Conservation (phyloP, 2,329 filamentous ascomycete genomes). For the Endoconidiophora laricicola region DNA sequence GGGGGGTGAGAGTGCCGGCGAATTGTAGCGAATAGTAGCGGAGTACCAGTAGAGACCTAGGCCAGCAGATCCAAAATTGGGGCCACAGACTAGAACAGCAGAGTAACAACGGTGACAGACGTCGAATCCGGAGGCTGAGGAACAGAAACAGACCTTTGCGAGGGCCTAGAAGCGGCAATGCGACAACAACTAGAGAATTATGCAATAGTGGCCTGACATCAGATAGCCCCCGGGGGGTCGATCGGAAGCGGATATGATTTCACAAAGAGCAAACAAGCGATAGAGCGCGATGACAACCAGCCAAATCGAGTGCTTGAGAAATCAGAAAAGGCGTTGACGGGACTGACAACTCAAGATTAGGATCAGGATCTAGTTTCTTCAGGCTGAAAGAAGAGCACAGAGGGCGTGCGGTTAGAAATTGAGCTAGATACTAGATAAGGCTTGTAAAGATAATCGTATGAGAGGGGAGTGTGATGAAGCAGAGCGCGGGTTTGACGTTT, state of each 20-base stretch:
- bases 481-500: background rate
- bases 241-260: slow-evolving; percentile 13
- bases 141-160: background rate
- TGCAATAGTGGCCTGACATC: slow-evolving; percentile 14
- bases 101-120: background rate
- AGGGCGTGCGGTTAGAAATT: background rate
- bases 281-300: background rate
- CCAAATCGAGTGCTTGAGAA: background rate
- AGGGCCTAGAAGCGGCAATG: background rate
- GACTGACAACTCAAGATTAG: background rate
- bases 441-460: slow-evolving; percentile 3
- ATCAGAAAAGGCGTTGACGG: background rate
- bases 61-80: too few relatives aligned
- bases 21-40: too few relatives aligned
- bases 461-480: background rate
- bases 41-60: too few relatives aligned
- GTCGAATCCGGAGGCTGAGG: background rate
- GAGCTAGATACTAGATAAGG: too few relatives aligned
- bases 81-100: too few relatives aligned
- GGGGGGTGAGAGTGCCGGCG: too few relatives aligned
- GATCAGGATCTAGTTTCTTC: background rate
- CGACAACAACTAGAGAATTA: slow-evolving; percentile 2
- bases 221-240: slow-evolving; percentile 9
- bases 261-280: slow-evolving; percentile 5
- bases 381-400: background rate